Base-by-base conservation (phyloP, 2,329 filamentous ascomycete species). In the Saccharata proteae region DNA sequence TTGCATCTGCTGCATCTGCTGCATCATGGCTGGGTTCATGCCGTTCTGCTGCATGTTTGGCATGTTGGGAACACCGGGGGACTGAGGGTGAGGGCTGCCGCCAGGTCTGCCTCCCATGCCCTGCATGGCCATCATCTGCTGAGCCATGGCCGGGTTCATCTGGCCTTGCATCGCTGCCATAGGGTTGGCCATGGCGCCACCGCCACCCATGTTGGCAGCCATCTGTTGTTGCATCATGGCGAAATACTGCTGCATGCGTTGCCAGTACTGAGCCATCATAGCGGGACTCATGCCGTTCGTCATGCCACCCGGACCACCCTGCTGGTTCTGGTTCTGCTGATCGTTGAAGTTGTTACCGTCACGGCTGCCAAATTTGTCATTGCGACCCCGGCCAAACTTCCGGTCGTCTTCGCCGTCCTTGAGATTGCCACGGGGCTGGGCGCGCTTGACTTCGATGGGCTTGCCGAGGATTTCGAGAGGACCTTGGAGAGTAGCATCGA, bases 231-330 rank as follows among this genome's bases (percentile, higher is more conserved):
- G 85, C 83, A 93, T 90, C 71, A 93, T 77, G 35, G 78, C 69
- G 57, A 94, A 92, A 59, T 93, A 93, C 54, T 93, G 83, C 58
- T 98, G 90, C 88, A 98, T 96, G 28, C 86, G 76, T 55, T 93
- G 84, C 75, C 90, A 93, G 61, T 96, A 94, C 55, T 94, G 86
- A 3, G 90, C 90, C 85, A 96, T 94, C 65, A 93, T 78, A 49
- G 93, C 85, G 1, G 88, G 88, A 13, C 82, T 92, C 81, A 96
- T 92, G 40, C 80, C 78, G 49, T 61, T 56, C 6, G 26, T 26
- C 17, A 38, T 46, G 29, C 43, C 48, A 35, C 52, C 55, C 40
- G 53, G 34, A 11, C 37, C 40, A 19, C 42, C 47, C 38, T 53
- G 52, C 34, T 62, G 61, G 29, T 56, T 57, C 37, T 60, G 58